Conservation (phyloP, 148 eudicot genomes). For the Fallopia convolvulus region DNA sequence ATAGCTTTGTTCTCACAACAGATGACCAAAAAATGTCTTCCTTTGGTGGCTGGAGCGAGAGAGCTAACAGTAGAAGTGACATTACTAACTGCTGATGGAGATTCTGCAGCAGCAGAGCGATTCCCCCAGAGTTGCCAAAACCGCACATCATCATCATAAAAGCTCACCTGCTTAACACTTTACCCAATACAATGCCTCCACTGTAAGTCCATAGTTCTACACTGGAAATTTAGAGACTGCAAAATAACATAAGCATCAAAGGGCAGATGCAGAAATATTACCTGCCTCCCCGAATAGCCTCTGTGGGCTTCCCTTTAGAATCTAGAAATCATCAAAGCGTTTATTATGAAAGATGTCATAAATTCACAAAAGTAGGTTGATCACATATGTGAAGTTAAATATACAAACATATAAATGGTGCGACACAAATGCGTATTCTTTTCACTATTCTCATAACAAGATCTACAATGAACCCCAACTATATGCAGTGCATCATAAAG, state of each 20-base stretch:
- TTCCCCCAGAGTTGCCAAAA: constrained; percentile 85
- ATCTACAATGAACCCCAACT: not conserved
- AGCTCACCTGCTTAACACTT: constrained; percentile 96
- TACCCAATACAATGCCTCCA: constrained; percentile 20
- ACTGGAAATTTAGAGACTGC: not conserved
- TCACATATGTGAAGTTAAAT: not conserved
- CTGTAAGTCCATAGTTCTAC: constrained; percentile 19
- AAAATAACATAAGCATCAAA: constrained; percentile 1
- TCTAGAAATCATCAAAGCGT: constrained; percentile 26
- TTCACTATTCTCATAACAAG: not conserved
- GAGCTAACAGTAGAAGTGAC: constrained; percentile 61
- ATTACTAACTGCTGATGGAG: constrained; percentile 72
- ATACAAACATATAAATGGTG: not conserved
- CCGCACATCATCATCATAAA: constrained; percentile 92
- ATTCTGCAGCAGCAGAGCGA: constrained; percentile 92
- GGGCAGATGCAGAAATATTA: constrained; percentile 25
- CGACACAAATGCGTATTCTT: not conserved
- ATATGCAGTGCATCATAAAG: not conserved
- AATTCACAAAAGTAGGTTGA: not conserved
- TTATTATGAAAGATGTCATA: not conserved
- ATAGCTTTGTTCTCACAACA: constrained; percentile 97
- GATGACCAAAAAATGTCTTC: constrained; percentile 92
- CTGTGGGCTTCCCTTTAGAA: constrained; percentile 84
- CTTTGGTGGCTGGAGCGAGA: constrained; percentile 84
- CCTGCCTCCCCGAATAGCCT: constrained; percentile 98